phyloP scores from a whole-genome alignment of 345 rosid species.

The Gossypium herbaceum region DNA sequence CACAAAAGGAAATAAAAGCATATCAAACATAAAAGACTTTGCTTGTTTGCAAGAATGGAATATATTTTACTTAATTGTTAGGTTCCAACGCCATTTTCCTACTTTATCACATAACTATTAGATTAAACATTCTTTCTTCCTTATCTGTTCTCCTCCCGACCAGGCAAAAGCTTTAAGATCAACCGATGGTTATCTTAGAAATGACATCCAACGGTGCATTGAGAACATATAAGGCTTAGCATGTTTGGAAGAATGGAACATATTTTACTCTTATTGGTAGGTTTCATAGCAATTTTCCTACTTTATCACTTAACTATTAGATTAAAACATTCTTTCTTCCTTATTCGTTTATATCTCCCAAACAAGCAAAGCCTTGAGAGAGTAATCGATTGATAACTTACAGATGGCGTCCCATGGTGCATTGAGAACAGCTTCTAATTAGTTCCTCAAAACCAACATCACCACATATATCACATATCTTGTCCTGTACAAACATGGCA shows the following conservation, averaged over 20 bases:
- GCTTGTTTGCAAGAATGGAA: background rate
- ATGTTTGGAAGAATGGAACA: background rate
- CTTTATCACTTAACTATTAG: background rate
- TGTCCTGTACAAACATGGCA: conserved; percentile 26
- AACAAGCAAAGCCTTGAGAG: no score
- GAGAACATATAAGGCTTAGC: background rate
- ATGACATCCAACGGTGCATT: no score
- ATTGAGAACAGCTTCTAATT: conserved; percentile 5
- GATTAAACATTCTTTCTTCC: background rate
- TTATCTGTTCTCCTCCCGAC: no score
- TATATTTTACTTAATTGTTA: background rate
- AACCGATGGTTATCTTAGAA: no score
- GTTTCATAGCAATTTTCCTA: background rate
- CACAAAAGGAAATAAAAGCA: conserved; percentile 12
- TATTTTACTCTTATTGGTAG: background rate
- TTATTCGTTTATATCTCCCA: background rate
- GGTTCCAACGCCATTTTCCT: background rate
- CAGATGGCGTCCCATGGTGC: background rate
- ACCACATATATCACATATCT: conserved; percentile 28
- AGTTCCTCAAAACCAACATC: conserved; percentile 26
- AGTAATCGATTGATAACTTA: background rate
- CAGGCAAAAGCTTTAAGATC: no score
- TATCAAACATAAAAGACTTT: background rate
- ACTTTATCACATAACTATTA: background rate
- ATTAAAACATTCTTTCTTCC: background rate